Evolutionary conservation across 164 flowering plant genomes (phyloP), one percentile per base, ranked within the genome.

Genomic region (Vitis cinerea): DNA sequence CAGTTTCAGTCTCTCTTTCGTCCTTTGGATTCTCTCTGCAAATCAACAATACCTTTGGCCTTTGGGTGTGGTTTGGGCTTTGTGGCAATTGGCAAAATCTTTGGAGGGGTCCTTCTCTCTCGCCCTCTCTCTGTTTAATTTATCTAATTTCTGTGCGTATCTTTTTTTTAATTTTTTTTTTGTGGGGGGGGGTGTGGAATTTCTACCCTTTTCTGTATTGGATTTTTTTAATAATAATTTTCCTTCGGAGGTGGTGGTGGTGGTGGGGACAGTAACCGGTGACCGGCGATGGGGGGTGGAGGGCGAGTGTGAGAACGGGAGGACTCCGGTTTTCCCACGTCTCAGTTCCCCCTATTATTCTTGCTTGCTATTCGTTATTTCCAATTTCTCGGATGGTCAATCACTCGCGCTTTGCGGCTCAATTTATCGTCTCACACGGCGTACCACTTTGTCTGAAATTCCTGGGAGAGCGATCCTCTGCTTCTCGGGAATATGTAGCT

Each of bases 1-100:
- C 65, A 9, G 64, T 56, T 66, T 54, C 72, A 27, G 82, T 64
- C 69, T 70, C 60, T 58, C 50, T n/a, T 71, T 68, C 15, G 37
- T 51, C 17, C 29, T 12, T 52, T 58, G 62, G 75, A 71, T 79
- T 75, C 78, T 75, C 75, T 72, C 81, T 78, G 80, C 84, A 70
- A 75, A 81, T 72, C 79, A 73, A 75, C 74, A 76, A 69, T 54
- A 68, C 70, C 64, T 29, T 68, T 47, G 68, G 71, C 64, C 67
- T 67, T 64, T 52, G 80, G 77, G 71, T 69, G 78, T 53, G 67
- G 59, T 48, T 63, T 63, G 70, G 55, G 47, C 65, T 65, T 63
- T 61, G 67, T 51, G 65, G 44, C 44, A 37, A 37, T 37, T 37
- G 63, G 72, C 78, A 57, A 65, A 79, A 62, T 67, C 70, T 50